phyloP scores from a whole-genome alignment of 2,329 filamentous ascomycete species.

The Tolypocladium sp. region DNA sequence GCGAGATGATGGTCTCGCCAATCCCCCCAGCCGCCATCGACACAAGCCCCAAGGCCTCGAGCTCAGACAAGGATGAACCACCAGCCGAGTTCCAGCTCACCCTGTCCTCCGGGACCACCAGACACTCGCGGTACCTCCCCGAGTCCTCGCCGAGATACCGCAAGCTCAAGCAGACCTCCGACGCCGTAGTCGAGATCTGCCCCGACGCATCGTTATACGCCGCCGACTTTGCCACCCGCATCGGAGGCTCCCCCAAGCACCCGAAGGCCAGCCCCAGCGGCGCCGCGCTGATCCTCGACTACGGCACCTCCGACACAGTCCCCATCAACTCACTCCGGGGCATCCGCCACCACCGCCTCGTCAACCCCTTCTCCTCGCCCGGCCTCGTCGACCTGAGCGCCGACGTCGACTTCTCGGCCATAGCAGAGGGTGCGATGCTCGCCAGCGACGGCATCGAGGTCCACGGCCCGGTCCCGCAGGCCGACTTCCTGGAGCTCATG shows the following conservation, averaged over 20 bases:
- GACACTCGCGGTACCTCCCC: constrained; percentile 78
- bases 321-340: constrained; percentile 86
- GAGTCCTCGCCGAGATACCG: constrained; percentile 73
- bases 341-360: constrained; percentile 66
- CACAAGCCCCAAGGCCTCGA: constrained; percentile 33
- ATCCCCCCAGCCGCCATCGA: constrained; percentile 48
- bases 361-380: constrained; percentile 71
- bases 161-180: constrained; percentile 56
- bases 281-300: constrained; percentile 92
- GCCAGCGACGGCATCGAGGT: constrained; percentile 79
- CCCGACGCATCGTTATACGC: constrained; percentile 78
- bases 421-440: constrained; percentile 72
- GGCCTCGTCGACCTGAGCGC: constrained; percentile 83
- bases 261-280: constrained; percentile 60
- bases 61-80: constrained; percentile 37
- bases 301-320: constrained; percentile 70
- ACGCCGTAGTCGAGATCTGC: constrained; percentile 77
- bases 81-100: constrained; percentile 83
- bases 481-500: constrained; percentile 67
- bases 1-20: constrained; percentile 70
- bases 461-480: constrained; percentile 85
- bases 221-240: constrained; percentile 71
- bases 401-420: constrained; percentile 84
- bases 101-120: constrained; percentile 64
- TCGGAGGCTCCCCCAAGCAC: constrained; percentile 56